Conservation (phyloP, 2,329 filamentous ascomycete species). For the Aspergillus unguis region DNA sequence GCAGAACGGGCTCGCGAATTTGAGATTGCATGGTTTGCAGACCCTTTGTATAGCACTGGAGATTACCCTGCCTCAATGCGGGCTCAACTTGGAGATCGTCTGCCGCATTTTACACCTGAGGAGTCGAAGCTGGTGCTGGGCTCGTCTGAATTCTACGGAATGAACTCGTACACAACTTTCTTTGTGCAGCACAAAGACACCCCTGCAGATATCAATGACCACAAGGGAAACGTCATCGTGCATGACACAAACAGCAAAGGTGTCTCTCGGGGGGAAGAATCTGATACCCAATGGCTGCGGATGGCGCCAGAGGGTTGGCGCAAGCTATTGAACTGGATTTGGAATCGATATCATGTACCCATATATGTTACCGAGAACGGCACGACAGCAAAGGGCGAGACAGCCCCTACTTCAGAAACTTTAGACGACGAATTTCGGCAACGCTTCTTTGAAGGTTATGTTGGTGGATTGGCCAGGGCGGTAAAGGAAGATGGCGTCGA, state of each 20-base stretch:
- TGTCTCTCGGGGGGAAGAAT: constrained; percentile 70
- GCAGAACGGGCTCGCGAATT: constrained; percentile 75
- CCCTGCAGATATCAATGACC: constrained; percentile 56
- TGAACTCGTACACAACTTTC: constrained; percentile 84
- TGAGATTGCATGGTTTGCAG: constrained; percentile 76
- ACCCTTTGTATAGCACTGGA: constrained; percentile 71
- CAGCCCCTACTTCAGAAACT: constrained; percentile 64
- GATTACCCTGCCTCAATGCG: constrained; percentile 76
- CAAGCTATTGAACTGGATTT: constrained; percentile 68
- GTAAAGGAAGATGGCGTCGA: constrained; percentile 65
- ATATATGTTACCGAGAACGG: constrained; percentile 85
- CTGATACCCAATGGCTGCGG: constrained; percentile 72
- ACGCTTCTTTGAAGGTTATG: constrained; percentile 70
- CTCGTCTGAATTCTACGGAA: constrained; percentile 82
- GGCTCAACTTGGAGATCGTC: constrained; percentile 70
- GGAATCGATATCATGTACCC: constrained; percentile 66
- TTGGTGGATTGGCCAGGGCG: constrained; percentile 59
- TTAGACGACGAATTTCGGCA: constrained; percentile 73
- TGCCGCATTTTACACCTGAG: constrained; percentile 68
- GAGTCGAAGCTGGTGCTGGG: constrained; percentile 67
- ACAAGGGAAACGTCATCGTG: constrained; percentile 68
- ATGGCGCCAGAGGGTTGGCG: constrained; percentile 70
- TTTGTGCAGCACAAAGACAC: constrained; percentile 69
- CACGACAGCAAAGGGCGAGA: constrained; percentile 74
- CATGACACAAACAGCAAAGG: constrained; percentile 65